Evolutionary conservation across 768 basidiomycete species (phyloP).

Genomic region (Naganishia vishniacii): DNA sequence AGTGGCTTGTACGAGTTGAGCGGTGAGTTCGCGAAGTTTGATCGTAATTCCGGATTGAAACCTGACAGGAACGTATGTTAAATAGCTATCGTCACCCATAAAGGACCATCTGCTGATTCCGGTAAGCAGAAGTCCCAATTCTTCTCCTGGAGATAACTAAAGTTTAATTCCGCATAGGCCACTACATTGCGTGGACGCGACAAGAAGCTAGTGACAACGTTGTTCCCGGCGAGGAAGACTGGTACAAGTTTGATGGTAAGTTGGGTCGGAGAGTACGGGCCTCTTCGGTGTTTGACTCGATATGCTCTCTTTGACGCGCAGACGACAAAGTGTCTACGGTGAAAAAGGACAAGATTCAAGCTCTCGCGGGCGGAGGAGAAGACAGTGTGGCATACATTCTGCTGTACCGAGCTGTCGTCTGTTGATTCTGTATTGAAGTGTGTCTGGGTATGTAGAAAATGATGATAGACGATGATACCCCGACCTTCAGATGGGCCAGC

Average conservation of each 20-base stretch:
- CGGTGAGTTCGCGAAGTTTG: conserved; percentile 55
- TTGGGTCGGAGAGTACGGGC: background rate
- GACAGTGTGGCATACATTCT: conserved; percentile 85
- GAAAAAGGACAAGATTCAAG: conserved; percentile 71
- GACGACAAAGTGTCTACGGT: conserved; percentile 83
- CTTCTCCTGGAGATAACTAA: background rate
- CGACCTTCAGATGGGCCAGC: too few species aligned
- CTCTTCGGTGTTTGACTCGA: background rate
- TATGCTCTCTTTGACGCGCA: conserved; percentile 21
- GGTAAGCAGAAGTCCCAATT: conserved; percentile 51
- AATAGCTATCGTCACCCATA: conserved; percentile 93
- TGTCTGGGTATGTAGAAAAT: background rate
- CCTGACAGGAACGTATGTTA: too few species aligned
- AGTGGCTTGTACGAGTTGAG: conserved; percentile 86
- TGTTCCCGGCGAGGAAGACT: conserved; percentile 58
- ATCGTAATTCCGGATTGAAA: background rate
- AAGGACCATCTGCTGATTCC: conserved; percentile 87
- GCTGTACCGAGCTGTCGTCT: conserved; percentile 58
- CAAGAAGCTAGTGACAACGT: conserved; percentile 58
- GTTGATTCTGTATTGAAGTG: background rate
- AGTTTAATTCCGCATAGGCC: conserved; percentile 40
- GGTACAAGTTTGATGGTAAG: conserved; percentile 86
- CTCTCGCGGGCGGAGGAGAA: conserved; percentile 84
- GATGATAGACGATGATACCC: background rate
- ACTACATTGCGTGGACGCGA: conserved; percentile 89